Evolutionary conservation across 306 rosid genomes (phyloP), one percentile per base, ranked within the genome.

Genomic region (Malus orientalis): DNA sequence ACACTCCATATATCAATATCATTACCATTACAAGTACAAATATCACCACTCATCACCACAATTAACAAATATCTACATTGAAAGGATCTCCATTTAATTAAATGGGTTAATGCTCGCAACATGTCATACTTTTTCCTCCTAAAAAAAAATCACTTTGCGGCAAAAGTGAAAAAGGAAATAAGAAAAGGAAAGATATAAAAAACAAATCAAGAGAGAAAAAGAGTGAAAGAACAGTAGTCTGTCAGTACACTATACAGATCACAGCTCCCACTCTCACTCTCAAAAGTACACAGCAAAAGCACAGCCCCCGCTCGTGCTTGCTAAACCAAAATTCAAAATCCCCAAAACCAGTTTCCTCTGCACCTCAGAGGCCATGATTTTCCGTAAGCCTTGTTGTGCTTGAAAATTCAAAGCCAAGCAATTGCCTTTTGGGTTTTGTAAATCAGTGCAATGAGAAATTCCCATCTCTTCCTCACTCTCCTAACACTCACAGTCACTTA

Each of bases 361-460:
- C 68, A 36, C 47, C 25, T 61, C 25, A 27, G 5, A 57, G 12
- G n/a, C 8, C 70, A 74, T 74, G 70, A 45, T 60, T 64, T 61
- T 60, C 45, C 30, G 60, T 60, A 18, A 19, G 42, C 6, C 12
- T 18, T 32, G 27, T 65, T 63, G 13, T 9, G 62, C 55, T 19
- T 74, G 45, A 80, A 45, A 32, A 40, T 19, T 2, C 20, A 59
- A 75, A 27, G 62, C 82, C 63, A 42, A 67, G 67, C 71, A 63
- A 11, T 55, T 45, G 51, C 30, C 69, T 3, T 58, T 53, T 58
- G 78, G 78, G 68, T 79, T 49, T 49, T 69, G 32, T 47, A 12
- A 67, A 59, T 8, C 80, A 70, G 38, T 27, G 76, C 86, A 71
- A 90, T 90, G 98, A 84, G 82, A 81, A 89, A 74, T 73, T 75